A percentile compares a stretch with the other conserved stretches of the same genome.
phyloP scores from a whole-genome alignment of 805 yeast genomes.

The Kodamaea sagamina region DNA sequence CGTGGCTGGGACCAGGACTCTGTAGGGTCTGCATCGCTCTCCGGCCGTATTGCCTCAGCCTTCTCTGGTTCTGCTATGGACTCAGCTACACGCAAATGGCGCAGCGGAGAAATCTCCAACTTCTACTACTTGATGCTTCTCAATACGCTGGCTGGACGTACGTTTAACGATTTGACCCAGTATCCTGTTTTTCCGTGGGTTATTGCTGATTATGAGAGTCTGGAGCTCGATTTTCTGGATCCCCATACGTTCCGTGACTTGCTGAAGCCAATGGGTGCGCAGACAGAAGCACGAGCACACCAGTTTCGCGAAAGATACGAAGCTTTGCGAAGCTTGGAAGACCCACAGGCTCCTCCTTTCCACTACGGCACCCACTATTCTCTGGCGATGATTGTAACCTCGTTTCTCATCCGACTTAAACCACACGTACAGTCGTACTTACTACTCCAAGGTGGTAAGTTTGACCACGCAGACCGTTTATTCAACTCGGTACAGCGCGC shows the following conservation, averaged over 20 bases:
- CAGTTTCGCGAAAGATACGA: constrained; percentile 73
- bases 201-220: constrained; percentile 76
- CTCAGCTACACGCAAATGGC: constrained; percentile 59
- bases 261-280: constrained; percentile 92
- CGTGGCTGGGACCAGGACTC: constrained; percentile 19
- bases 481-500: constrained; percentile 75
- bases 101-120: constrained; percentile 74
- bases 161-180: constrained; percentile 86
- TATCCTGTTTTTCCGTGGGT: constrained; percentile 95
- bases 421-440: constrained; percentile 83
- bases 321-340: constrained; percentile 64
- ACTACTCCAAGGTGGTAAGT: constrained; percentile 80
- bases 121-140: constrained; percentile 78
- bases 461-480: constrained; percentile 85
- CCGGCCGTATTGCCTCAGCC: constrained; percentile 32
- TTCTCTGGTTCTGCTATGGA: constrained; percentile 41
- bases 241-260: constrained; percentile 70
- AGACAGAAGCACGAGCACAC: constrained; percentile 55
- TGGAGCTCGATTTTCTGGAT: constrained; percentile 62
- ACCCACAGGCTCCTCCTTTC: constrained; percentile 66
- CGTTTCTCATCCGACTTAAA: constrained; percentile 70
- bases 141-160: constrained; percentile 84
- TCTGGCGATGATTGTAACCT: constrained; percentile 89
- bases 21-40: constrained; percentile 45
- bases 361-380: constrained; percentile 94